Conservation (phyloP, 2,329 filamentous ascomycete species). For the Alternaria triticimaculans region DNA sequence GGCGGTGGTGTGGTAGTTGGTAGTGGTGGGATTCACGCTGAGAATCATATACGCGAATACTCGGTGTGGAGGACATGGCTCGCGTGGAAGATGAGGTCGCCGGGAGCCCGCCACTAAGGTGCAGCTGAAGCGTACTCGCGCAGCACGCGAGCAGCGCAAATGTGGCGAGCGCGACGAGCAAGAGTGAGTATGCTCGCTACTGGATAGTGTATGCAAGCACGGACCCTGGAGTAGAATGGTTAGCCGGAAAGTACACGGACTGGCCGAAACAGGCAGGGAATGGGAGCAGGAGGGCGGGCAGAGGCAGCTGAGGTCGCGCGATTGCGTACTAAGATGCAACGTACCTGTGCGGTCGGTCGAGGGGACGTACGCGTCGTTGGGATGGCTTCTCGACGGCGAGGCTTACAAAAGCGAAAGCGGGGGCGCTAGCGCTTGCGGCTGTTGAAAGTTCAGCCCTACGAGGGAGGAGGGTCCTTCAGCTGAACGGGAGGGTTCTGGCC, state of each 20-base stretch:
- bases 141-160: constrained; percentile 30
- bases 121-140: constrained; percentile 44
- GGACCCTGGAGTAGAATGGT: constrained; percentile 19
- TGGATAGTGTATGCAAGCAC: constrained; percentile 28
- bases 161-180: constrained; percentile 37
- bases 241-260: constrained; percentile 13
- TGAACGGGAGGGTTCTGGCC: constrained; percentile 24
- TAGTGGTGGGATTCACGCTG: constrained; percentile 51
- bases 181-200: constrained; percentile 16
- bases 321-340: constrained; percentile 16
- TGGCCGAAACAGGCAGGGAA: constrained; percentile 36
- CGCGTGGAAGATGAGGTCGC: constrained; percentile 30
- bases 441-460: constrained; percentile 3
- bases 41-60: constrained; percentile 53
- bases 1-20: constrained; percentile 39
- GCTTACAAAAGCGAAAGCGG: constrained; percentile 22
- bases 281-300: constrained; percentile 1
- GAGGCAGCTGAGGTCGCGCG: constrained; percentile 7
- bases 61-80: constrained; percentile 47
- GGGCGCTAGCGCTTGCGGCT: constrained; percentile 19
- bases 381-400: constrained; percentile 19
- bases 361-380: constrained; percentile 15
- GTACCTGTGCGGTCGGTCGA: constrained; percentile 12
- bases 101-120: constrained; percentile 39
- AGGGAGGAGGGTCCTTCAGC: constrained; percentile 13